phyloP scores from a whole-genome alignment of 73 alveolate genomes.

The Stentor roeselii region DNA sequence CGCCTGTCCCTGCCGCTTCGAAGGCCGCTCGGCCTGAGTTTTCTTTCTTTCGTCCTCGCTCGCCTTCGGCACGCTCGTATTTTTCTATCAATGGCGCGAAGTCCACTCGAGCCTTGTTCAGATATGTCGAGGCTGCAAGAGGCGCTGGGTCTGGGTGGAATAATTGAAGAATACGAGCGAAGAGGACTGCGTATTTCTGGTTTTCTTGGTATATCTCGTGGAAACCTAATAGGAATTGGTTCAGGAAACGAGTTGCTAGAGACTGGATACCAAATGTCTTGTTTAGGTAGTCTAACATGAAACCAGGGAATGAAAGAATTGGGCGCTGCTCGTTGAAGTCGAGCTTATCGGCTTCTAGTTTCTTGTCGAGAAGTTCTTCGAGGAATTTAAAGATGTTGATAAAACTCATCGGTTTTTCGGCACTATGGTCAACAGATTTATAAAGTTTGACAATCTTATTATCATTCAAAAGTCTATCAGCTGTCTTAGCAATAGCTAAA shows the following conservation, averaged over 20 bases:
- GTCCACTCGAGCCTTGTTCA: constrained; percentile 8
- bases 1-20: constrained; percentile 23
- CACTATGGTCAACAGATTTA: neutral
- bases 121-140: neutral
- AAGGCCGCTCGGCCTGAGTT: neutral
- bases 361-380: constrained; percentile 28
- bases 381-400: constrained; percentile 12
- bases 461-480: neutral
- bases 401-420: constrained; percentile 29
- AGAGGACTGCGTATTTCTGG: constrained; percentile 20
- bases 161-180: neutral
- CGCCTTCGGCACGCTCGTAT: neutral
- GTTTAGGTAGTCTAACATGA: neutral
- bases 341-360: constrained; percentile 7
- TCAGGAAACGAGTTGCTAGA: neutral
- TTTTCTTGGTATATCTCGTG: neutral
- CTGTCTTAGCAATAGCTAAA: neutral
- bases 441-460: neutral
- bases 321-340: neutral
- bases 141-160: constrained; percentile 27
- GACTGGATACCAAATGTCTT: constrained; percentile 10
- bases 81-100: neutral
- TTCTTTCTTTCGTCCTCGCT: neutral
- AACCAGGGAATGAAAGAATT: neutral
- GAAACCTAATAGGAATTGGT: neutral